Evolutionary conservation across 2,329 filamentous ascomycete genomes (phyloP).

Genomic region (Colletotrichum higginsianum): DNA sequence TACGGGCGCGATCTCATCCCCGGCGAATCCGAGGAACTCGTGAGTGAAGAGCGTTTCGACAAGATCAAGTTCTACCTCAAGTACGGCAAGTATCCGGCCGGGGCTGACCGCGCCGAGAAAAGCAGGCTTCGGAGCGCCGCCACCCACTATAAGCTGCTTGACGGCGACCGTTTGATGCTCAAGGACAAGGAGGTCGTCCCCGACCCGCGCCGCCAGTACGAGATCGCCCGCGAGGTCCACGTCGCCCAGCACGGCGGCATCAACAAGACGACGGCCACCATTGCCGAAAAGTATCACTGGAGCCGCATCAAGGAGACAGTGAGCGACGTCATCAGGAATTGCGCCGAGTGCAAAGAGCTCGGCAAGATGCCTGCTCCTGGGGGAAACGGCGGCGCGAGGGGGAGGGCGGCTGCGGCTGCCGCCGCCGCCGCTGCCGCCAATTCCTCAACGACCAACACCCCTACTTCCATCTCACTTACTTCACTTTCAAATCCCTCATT

Average conservation of each 20-base stretch:
- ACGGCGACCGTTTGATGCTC: constrained; percentile 89
- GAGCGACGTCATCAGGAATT: constrained; percentile 93
- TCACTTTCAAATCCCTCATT: constrained; percentile 10
- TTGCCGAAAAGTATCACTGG: constrained; percentile 97
- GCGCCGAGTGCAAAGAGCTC: constrained; percentile 87
- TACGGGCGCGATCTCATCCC: constrained; percentile 77
- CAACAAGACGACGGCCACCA: constrained; percentile 96
- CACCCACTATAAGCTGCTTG: constrained; percentile 91
- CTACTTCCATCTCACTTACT: constrained; percentile 13
- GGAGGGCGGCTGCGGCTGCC: constrained; percentile 21
- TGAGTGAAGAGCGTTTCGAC: constrained; percentile 97
- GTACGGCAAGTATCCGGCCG: constrained; percentile 91
- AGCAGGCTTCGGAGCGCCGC: constrained; percentile 92
- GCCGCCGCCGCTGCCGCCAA: constrained; percentile 10
- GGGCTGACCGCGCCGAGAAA: constrained; percentile 95
- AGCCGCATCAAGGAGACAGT: constrained; percentile 98
- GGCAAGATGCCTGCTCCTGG: constrained; percentile 66
- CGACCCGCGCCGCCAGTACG: constrained; percentile 90
- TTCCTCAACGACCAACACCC: constrained; percentile 3
- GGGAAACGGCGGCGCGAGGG: constrained; percentile 25
- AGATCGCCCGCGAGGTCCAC: constrained; percentile 86
- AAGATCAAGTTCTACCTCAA: constrained; percentile 99
- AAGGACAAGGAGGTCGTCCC: constrained; percentile 98
- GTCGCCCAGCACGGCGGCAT: constrained; percentile 87
- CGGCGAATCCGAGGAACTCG: constrained; percentile 79